Conservation (phyloP, 225 moss, liverwort and hornwort species). For the Polytrichum formosum region DNA sequence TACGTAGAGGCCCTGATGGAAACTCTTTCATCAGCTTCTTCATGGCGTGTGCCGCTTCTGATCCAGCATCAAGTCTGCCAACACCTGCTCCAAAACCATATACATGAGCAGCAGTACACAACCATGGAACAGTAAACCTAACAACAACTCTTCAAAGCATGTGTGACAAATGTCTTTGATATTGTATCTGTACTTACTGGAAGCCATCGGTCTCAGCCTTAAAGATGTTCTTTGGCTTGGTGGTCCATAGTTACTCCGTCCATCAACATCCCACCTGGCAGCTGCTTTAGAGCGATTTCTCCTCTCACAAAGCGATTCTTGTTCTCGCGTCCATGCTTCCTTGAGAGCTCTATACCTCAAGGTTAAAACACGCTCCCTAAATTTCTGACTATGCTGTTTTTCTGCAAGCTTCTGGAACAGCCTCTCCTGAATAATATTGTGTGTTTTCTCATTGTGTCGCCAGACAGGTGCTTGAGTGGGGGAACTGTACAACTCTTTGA, state of each 20-base stretch:
- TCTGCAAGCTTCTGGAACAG: constrained; percentile 38
- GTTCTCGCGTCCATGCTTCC: constrained; percentile 46
- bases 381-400: constrained; percentile 22
- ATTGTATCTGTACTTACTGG: constrained; percentile 6
- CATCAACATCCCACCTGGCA: constrained; percentile 41
- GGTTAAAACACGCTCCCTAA: constrained; percentile 50
- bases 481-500: constrained; percentile 24
- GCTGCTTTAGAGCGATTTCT: constrained; percentile 29
- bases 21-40: constrained; percentile 39
- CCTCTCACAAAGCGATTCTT: constrained; percentile 33
- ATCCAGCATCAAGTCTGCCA: constrained; percentile 44
- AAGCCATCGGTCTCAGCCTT: constrained; percentile 29
- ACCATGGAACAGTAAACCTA: neutral
- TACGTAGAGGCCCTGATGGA: constrained; percentile 30
- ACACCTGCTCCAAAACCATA: constrained; percentile 23
- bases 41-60: constrained; percentile 48
- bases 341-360: constrained; percentile 53
- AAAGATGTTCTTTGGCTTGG: constrained; percentile 39
- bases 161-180: neutral
- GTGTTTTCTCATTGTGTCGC: constrained; percentile 37
- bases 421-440: constrained; percentile 27
- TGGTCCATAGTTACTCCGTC: constrained; percentile 28
- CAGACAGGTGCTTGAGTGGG: constrained; percentile 45
- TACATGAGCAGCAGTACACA: constrained; percentile 3
- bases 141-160: too few relatives aligned